phyloP scores from a whole-genome alignment of 495 filamentous ascomycete species.

The Trichocladium antarcticum region DNA sequence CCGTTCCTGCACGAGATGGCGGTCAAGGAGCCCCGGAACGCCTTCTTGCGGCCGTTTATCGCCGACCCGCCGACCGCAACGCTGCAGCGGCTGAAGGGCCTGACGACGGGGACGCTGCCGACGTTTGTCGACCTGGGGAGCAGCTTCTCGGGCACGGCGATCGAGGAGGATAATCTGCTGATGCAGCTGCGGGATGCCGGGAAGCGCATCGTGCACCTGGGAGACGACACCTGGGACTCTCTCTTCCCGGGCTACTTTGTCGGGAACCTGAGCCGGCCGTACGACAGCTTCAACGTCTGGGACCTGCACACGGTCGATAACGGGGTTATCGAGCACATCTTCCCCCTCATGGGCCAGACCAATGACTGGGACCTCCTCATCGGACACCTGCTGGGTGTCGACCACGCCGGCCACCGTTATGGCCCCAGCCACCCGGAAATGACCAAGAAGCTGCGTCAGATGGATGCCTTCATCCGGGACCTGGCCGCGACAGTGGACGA shows the following conservation, averaged over 20 bases:
- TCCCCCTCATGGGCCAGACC: conserved; percentile 63
- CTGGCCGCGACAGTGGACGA: conserved; percentile 68
- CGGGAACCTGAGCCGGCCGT: conserved; percentile 66
- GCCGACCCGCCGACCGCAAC: conserved; percentile 93
- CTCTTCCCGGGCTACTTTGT: conserved; percentile 91
- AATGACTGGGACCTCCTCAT: conserved; percentile 83
- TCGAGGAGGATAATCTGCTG: conserved; percentile 92
- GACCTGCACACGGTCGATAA: conserved; percentile 95
- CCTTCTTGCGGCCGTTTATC: conserved; percentile 89
- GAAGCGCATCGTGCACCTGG: conserved; percentile 81
- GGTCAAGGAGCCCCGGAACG: conserved; percentile 58
- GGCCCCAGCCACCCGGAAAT: conserved; percentile 89
- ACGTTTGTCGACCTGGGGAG: conserved; percentile 90
- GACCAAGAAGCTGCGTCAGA: conserved; percentile 79
- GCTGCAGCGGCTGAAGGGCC: conserved; percentile 79
- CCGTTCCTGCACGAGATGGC: conserved; percentile 77
- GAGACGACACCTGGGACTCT: conserved; percentile 92
- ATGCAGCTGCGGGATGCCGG: conserved; percentile 69
- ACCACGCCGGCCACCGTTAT: conserved; percentile 94
- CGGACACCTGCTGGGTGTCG: conserved; percentile 88
- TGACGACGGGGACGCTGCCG: conserved; percentile 90
- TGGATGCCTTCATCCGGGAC: conserved; percentile 67
- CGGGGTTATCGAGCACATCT: conserved; percentile 84
- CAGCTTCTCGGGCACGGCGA: conserved; percentile 92
- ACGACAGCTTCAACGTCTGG: conserved; percentile 97